A percentile compares a stretch with the other conserved stretches of the same genome.
phyloP scores from a whole-genome alignment of 495 filamentous ascomycete species.

The Geoglossum glabrum region DNA sequence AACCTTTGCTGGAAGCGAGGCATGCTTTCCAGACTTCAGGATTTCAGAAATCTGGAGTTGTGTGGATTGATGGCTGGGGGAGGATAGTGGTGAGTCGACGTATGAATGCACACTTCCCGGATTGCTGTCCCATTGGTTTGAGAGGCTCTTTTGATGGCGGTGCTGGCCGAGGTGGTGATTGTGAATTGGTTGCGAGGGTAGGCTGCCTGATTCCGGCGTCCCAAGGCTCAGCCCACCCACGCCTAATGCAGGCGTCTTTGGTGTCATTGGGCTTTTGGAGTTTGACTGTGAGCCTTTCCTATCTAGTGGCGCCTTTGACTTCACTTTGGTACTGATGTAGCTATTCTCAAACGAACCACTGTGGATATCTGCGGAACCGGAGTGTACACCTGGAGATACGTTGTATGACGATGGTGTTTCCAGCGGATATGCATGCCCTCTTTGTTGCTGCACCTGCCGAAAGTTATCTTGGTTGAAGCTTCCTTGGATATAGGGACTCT shows the following conservation, averaged over 20 bases:
- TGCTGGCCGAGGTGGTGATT: constrained; percentile 31
- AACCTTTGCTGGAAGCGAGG: constrained; percentile 49
- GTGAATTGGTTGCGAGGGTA: constrained; percentile 55
- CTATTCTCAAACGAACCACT: constrained; percentile 25
- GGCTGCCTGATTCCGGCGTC: constrained; percentile 46
- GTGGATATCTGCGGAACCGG: constrained; percentile 17
- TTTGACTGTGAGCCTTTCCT: constrained; percentile 38
- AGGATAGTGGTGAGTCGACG: constrained; percentile 63
- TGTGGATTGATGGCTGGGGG: constrained; percentile 32
- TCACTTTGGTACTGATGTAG: constrained; percentile 28
- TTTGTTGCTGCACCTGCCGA: constrained; percentile 37
- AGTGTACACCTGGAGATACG: constrained; percentile 29
- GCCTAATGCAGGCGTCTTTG: constrained; percentile 41
- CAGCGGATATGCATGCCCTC: constrained; percentile 7
- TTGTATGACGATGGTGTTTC: constrained; percentile 19
- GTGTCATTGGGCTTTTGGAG: constrained; percentile 57
- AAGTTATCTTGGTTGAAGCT: constrained; percentile 58
- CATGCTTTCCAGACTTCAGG: constrained; percentile 45
- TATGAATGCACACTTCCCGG: constrained; percentile 58
- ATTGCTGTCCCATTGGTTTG: constrained; percentile 64
- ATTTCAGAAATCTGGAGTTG: constrained; percentile 48
- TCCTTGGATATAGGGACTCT: constrained; percentile 60
- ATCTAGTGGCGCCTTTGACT: constrained; percentile 35
- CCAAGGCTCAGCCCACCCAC: constrained; percentile 35
- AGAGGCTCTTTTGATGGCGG: constrained; percentile 62